Evolutionary conservation across 1,284 basidiomycete species (phyloP).

Genomic region (Sphaerobolus stellatus): DNA sequence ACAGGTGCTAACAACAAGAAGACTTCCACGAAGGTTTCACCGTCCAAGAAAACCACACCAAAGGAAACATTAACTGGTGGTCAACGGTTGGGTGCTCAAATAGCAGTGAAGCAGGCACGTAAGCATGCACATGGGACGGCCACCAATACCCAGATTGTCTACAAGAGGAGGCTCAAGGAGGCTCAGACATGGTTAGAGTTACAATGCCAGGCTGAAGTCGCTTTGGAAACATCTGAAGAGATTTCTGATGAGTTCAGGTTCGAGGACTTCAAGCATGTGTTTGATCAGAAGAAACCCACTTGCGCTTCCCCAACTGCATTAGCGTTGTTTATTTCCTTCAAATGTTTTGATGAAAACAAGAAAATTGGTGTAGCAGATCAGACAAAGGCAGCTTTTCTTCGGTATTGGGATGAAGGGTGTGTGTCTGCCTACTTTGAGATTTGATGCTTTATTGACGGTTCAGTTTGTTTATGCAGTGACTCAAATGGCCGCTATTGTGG

Average conservation of each 20-base stretch:
- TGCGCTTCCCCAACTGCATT: constrained; percentile 24
- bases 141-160: neutral
- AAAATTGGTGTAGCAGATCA: constrained; percentile 18
- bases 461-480: neutral
- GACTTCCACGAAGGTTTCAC: too few species aligned
- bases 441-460: constrained; percentile 15
- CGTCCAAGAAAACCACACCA: too few species aligned
- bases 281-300: constrained; percentile 28
- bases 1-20: too few species aligned
- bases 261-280: constrained; percentile 21
- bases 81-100: too few species aligned
- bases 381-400: constrained; percentile 26
- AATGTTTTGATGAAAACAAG: constrained; percentile 23
- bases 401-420: constrained; percentile 31
- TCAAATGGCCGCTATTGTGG: constrained; percentile 23
- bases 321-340: constrained; percentile 26
- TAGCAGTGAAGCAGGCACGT: neutral
- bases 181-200: neutral
- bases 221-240: neutral
- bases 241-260: neutral
- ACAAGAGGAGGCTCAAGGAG: neutral
- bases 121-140: neutral
- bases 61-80: too few species aligned
- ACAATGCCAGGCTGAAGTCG: neutral
- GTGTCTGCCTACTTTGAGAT: constrained; percentile 10